A percentile compares a stretch with the other conserved stretches of the same genome.
These are phyloP conservation scores for Cordia subcordata DNA, from an alignment of 257 asterid species.

Conservation along the genomic window DNA sequence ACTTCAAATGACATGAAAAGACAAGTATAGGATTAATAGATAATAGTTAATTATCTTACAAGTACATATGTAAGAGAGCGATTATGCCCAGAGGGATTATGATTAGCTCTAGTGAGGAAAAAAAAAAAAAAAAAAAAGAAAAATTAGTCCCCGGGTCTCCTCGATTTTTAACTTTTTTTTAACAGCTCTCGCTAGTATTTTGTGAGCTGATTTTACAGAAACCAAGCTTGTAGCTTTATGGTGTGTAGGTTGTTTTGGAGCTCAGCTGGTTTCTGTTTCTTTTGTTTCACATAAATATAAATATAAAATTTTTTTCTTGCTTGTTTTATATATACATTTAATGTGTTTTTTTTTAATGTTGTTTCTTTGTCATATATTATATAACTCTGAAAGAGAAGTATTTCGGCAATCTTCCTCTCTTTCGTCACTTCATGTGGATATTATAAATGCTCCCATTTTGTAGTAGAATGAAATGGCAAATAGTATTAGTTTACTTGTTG, in stretches of 20 bases:
- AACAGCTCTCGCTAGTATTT: no score
- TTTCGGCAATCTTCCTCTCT: not conserved
- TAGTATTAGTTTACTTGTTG: no score
- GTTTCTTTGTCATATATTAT: no score
- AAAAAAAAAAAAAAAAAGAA: no score
- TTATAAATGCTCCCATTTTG: not conserved
- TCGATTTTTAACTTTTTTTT: not conserved
- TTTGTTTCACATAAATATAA: no score
- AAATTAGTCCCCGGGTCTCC: constrained; percentile 11
- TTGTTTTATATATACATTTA: not conserved
- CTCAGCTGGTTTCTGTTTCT: constrained; percentile 5
- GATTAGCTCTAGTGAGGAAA: not conserved
- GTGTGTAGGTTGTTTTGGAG: constrained; percentile 1
- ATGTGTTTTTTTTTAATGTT: not conserved
- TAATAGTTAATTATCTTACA: not conserved
- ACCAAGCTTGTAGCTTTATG: constrained; percentile 4
- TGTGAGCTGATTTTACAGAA: not conserved
- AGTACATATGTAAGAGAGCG: not conserved
- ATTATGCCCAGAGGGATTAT: constrained; percentile 2
- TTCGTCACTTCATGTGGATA: not conserved
- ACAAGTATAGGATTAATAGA: not conserved
- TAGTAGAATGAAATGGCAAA: not conserved
- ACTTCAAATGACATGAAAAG: constrained; percentile 23
- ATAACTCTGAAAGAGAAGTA: no score
- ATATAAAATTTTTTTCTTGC: no score